These are phyloP conservation scores for Aspergillus novofumigatus DNA, from an alignment of 2,329 filamentous ascomycete species.

Conservation along the genomic window DNA sequence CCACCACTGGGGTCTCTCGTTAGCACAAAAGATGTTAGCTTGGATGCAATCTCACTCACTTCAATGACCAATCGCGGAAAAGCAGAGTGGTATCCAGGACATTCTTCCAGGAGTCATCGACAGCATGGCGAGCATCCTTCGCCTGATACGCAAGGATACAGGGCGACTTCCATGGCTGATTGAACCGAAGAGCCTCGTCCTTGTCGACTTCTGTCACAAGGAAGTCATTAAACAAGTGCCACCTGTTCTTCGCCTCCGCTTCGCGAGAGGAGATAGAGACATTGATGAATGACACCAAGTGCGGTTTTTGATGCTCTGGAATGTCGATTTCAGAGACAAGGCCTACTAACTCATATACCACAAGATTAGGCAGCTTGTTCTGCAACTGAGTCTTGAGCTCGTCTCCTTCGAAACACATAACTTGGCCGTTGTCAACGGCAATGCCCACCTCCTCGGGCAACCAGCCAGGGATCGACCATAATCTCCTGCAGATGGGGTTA, in stretches of 20 bases:
- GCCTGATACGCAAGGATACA: slow-evolving; percentile 83
- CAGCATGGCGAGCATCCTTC: slow-evolving; percentile 72
- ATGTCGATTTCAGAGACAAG: slow-evolving; percentile 87
- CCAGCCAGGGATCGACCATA: slow-evolving; percentile 90
- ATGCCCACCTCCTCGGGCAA: slow-evolving; percentile 91
- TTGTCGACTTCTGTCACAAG: slow-evolving; percentile 74
- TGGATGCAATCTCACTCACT: slow-evolving; percentile 28
- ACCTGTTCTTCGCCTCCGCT: slow-evolving; percentile 62
- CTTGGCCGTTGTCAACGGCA: slow-evolving; percentile 83
- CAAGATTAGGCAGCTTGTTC: slow-evolving; percentile 72
- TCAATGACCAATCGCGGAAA: slow-evolving; percentile 65
- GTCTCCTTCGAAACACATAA: slow-evolving; percentile 91
- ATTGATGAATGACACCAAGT: slow-evolving; percentile 88
- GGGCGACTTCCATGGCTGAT: slow-evolving; percentile 86
- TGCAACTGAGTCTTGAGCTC: slow-evolving; percentile 78
- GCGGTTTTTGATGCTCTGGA: slow-evolving; percentile 77
- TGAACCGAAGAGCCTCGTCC: slow-evolving; percentile 85
- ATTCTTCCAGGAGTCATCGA: slow-evolving; percentile 83
- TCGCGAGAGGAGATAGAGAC: slow-evolving; percentile 50
- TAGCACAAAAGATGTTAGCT: background rate
- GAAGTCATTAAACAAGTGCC: slow-evolving; percentile 98
- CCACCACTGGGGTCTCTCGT: slow-evolving; percentile 24
- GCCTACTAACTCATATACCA: slow-evolving; percentile 87
- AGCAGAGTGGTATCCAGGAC: slow-evolving; percentile 78
- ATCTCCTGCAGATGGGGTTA: slow-evolving; percentile 60